These are phyloP conservation scores for Esteya vermicola DNA, from an alignment of 2,329 filamentous ascomycete genomes.

Conservation along the genomic window DNA sequence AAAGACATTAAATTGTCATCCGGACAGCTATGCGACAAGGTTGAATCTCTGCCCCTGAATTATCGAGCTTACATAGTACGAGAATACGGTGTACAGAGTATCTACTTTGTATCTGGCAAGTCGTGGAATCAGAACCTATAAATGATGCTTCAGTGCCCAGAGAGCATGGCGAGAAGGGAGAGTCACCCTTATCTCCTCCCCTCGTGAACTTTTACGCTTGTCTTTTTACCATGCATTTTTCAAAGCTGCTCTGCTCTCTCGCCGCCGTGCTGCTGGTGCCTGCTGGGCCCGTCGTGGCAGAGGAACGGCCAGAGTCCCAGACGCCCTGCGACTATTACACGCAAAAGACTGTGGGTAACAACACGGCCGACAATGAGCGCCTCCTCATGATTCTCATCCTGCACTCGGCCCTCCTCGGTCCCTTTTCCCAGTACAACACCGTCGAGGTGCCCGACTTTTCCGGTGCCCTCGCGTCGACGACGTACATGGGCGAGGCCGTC, in stretches of 20 bases:
- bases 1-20: too few relatives aligned
- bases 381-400: constrained; percentile 6
- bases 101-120: too few relatives aligned
- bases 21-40: too few relatives aligned
- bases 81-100: too few relatives aligned
- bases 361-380: constrained; percentile 2
- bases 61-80: too few relatives aligned
- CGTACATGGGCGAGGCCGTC: constrained; percentile 3
- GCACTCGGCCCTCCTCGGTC: constrained; percentile 6
- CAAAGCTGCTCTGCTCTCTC: not conserved
- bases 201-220: too few relatives aligned
- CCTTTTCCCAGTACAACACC: constrained; percentile 7
- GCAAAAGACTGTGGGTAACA: constrained; percentile 3
- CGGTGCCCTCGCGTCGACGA: constrained; percentile 3
- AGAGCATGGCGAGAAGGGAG: too few relatives aligned
- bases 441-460: constrained; percentile 2
- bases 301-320: constrained; percentile 2
- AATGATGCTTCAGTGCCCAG: too few relatives aligned
- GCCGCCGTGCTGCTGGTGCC: not conserved
- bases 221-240: constrained; percentile 1
- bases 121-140: too few relatives aligned
- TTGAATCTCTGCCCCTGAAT: too few relatives aligned
- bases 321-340: constrained; percentile 7
- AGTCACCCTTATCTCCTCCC: too few relatives aligned
- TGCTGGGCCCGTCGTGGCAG: not conserved